These are phyloP conservation scores for Gracilariopsis chorda DNA, from an alignment of 23 red algal genomes.

Conservation along the genomic window DNA sequence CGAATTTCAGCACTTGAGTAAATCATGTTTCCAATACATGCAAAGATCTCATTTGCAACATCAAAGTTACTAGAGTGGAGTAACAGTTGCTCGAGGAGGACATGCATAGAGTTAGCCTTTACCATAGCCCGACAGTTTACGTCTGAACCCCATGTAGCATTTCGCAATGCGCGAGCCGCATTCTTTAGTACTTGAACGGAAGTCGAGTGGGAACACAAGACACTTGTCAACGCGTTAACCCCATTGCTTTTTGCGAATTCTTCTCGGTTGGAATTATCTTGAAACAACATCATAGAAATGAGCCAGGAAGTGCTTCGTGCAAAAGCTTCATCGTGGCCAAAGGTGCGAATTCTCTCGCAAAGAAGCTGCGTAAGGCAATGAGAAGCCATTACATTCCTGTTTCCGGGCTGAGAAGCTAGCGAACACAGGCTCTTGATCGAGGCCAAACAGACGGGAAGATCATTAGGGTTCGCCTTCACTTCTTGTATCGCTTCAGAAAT, in stretches of 20 bases:
- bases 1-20: neutral
- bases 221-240: neutral
- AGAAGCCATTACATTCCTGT: neutral
- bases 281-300: neutral
- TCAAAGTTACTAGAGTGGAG: neutral
- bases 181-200: neutral
- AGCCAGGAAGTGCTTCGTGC: neutral
- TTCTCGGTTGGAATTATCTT: neutral
- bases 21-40: neutral
- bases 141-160: neutral
- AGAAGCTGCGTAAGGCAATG: neutral
- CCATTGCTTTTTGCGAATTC: neutral
- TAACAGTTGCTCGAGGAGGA: neutral
- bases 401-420: neutral
- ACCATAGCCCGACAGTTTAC: neutral
- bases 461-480: neutral
- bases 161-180: neutral
- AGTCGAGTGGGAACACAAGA: neutral
- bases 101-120: neutral
- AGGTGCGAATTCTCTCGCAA: neutral
- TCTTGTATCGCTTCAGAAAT: neutral
- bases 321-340: neutral
- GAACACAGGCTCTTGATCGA: neutral
- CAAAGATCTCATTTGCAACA: neutral
- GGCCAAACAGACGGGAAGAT: neutral